phyloP scores from a whole-genome alignment of 2,329 filamentous ascomycete genomes.

The Fusarium sp. region DNA sequence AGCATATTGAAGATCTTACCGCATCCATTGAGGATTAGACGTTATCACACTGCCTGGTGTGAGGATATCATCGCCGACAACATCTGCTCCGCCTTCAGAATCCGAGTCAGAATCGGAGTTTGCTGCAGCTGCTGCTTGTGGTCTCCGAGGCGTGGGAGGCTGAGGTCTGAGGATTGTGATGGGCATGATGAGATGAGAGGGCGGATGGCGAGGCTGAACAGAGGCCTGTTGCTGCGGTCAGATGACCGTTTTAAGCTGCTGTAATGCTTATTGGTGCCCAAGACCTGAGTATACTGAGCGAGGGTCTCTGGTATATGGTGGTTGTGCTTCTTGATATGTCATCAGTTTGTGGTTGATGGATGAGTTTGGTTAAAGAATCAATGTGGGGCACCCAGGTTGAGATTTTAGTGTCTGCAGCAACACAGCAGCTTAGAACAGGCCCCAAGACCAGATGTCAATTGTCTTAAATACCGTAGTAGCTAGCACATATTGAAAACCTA shows the following conservation, averaged over 20 bases:
- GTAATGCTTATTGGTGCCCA: neutral
- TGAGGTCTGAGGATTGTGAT: conserved; percentile 64
- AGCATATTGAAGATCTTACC: conserved; percentile 59
- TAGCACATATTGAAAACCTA: neutral
- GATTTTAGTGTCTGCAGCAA: conserved; percentile 46
- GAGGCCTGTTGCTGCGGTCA: conserved; percentile 2
- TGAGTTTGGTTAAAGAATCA: conserved; percentile 47
- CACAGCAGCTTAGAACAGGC: neutral
- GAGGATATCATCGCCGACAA: conserved; percentile 73
- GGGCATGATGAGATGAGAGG: conserved; percentile 57
- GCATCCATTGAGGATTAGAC: conserved; percentile 96
- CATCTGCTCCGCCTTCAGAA: conserved; percentile 62
- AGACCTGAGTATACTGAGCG: neutral
- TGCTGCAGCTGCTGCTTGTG: conserved; percentile 35
- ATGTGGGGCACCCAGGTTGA: conserved; percentile 50
- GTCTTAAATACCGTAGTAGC: neutral
- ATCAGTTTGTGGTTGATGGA: conserved; percentile 22
- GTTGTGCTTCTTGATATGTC: conserved; percentile 13
- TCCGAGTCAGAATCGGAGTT: conserved; percentile 61
- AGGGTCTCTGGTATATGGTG: neutral
- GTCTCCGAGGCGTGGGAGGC: conserved; percentile 49
- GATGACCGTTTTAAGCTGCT: neutral
- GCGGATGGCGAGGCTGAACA: conserved; percentile 16
- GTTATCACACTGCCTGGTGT: conserved; percentile 93
- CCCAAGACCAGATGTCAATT: neutral